phyloP scores from a whole-genome alignment of 805 yeast species.

The Cyberlindnera lachancei region DNA sequence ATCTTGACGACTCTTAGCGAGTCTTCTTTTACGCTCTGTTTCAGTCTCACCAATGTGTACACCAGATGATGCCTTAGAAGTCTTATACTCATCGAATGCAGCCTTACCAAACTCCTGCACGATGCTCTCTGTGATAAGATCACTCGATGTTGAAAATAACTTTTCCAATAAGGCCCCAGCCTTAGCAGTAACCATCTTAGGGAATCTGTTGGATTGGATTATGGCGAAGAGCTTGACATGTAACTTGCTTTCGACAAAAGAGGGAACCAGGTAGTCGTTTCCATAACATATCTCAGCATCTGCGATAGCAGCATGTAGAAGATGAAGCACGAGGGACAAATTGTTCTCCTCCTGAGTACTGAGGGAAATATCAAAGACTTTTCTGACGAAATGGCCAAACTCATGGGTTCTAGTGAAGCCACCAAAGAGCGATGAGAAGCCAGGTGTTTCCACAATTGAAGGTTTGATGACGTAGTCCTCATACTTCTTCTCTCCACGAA shows the following conservation, averaged over 20 bases:
- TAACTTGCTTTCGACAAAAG: conserved; percentile 34
- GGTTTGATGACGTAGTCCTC: conserved; percentile 46
- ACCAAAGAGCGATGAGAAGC: conserved; percentile 37
- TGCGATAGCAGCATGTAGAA: conserved; percentile 55
- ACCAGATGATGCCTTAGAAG: conserved; percentile 35
- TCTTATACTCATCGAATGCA: conserved; percentile 41
- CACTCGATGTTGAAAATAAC: conserved; percentile 40
- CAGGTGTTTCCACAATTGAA: conserved; percentile 18
- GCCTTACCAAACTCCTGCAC: conserved; percentile 50
- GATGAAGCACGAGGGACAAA: conserved; percentile 55
- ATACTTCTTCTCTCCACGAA: conserved; percentile 25
- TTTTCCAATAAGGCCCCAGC: conserved; percentile 50
- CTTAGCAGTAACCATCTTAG: conserved; percentile 41
- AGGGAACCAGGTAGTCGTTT: conserved; percentile 30
- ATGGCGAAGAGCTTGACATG: conserved; percentile 29
- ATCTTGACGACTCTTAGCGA: conserved; percentile 56
- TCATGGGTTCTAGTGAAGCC: conserved; percentile 40
- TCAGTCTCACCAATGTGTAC: conserved; percentile 41
- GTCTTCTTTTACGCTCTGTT: conserved; percentile 43
- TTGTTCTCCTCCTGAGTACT: conserved; percentile 44
- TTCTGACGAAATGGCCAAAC: conserved; percentile 52
- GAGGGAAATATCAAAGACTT: conserved; percentile 47
- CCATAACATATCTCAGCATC: conserved; percentile 43
- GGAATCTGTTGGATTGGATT: conserved; percentile 38
- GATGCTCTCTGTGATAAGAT: conserved; percentile 42